Base-by-base conservation (phyloP, 495 filamentous ascomycete genomes). In the Xylaria cubensis region DNA sequence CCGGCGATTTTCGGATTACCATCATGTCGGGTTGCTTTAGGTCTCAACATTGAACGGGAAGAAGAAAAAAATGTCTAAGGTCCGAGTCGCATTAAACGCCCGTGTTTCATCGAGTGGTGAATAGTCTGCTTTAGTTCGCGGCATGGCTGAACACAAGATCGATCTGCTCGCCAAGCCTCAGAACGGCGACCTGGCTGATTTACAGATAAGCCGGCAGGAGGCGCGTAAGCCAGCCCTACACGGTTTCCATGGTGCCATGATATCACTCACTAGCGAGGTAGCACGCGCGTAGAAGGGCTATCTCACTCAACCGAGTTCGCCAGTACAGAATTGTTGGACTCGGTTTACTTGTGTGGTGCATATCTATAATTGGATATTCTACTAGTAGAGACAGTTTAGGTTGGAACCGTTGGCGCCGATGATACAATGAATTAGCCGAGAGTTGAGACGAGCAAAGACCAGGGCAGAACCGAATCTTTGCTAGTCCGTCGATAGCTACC, bases 361-460 rank as follows among this genome's bases (percentile, higher is more conserved):
- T 39, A 12, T 61, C 58, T 61, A 61, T 61, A 36, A 61, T 61
- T 61, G 58, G 58, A 61, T 41, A 39, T 41, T 39, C 32, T 61
- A 21, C 58, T 61, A 61, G 55, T 36, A 29, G 36, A 24, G 12
- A 61, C 32, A 12, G 39, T 19, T 29, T 21, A 42, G 50, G 29
- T 67, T 36, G 36, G 48, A 67, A 50, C 48, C 0, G 50, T 67
- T 67, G 65, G 65, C 65, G 65, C 65, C 65, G 65, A 67, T 56
- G 65, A 67, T 36, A 55, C 65, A 26, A 21, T 67, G 36, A 67
- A 56, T 44, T 51, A 67, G 44, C 48, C 34, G 65, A 67, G 48
- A 42, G 34, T 56, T 50, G 26, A 67, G 65, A 56, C 50, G 34
- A 67, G 29, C 58, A 12, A 29, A 61, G 56, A 29, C 48, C 32